These are phyloP conservation scores for Vitellaria paradoxa DNA, from an alignment of 179 eudicot genomes.

Conservation along the genomic window DNA sequence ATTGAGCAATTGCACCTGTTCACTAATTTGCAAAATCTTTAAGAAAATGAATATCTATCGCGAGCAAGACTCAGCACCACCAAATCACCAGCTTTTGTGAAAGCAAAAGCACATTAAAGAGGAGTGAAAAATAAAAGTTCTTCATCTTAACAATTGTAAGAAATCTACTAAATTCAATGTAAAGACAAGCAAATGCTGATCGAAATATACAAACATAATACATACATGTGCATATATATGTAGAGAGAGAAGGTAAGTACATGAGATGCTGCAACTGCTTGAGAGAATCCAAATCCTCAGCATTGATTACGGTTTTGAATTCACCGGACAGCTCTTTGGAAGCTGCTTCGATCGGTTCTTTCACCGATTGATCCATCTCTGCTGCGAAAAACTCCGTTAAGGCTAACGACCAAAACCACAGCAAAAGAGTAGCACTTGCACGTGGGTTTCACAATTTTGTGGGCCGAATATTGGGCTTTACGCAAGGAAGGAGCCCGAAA, in stretches of 20 bases:
- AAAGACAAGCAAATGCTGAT: not conserved
- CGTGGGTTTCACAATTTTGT: not conserved
- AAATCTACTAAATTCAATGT: not conserved
- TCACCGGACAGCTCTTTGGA: constrained; percentile 61
- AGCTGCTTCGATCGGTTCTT: constrained; percentile 45
- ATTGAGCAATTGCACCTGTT: not conserved
- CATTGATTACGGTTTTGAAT: constrained; percentile 54
- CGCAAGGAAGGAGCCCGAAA: too few species aligned
- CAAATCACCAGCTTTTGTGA: not conserved
- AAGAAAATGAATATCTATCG: not conserved
- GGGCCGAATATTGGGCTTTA: too few species aligned
- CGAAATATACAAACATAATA: not conserved
- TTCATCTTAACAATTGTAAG: not conserved
- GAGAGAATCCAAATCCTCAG: constrained; percentile 57
- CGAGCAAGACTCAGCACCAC: not conserved
- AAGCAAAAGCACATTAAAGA: not conserved
- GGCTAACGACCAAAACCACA: too few species aligned
- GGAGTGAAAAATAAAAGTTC: not conserved
- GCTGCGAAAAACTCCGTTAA: too few species aligned
- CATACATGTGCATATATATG: not conserved
- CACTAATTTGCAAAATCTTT: not conserved
- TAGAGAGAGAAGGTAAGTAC: constrained; percentile 23
- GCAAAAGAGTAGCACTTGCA: too few species aligned
- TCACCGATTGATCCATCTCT: constrained; percentile 49
- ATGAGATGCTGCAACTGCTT: constrained; percentile 77